phyloP scores from a whole-genome alignment of 176 grass and related monocot genomes.

The Bonia amplexicaulis region DNA sequence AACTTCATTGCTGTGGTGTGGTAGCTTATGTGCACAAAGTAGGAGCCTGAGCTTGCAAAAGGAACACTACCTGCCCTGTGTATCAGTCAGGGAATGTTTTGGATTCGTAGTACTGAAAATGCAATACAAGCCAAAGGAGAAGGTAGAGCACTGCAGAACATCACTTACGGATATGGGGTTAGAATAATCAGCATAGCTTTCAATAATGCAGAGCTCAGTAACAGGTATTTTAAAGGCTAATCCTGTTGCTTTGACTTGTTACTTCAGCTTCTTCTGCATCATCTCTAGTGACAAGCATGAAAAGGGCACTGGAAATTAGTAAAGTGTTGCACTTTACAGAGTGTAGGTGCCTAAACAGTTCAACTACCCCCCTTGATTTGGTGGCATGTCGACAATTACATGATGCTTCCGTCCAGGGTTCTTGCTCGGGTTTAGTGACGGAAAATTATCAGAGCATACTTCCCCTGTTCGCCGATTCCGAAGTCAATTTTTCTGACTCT shows the following conservation, averaged over 20 bases:
- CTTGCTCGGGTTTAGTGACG: slow-evolving; percentile 9
- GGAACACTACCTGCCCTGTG: slow-evolving; percentile 36
- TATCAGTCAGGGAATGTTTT: slow-evolving; percentile 30
- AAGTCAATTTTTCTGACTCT: slow-evolving; percentile 22
- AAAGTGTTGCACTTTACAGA: slow-evolving; percentile 39
- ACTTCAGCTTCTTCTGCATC: slow-evolving; percentile 35
- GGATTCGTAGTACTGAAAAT: slow-evolving; percentile 34
- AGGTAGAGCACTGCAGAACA: slow-evolving; percentile 26
- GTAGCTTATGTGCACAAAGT: slow-evolving; percentile 2
- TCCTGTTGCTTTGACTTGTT: slow-evolving; percentile 47
- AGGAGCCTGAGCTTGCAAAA: slow-evolving; percentile 13
- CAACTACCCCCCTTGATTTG: slow-evolving; percentile 50
- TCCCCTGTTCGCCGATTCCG: not conserved
- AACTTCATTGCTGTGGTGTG: slow-evolving; percentile 15
- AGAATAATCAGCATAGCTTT: slow-evolving; percentile 25
- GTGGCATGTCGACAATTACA: slow-evolving; percentile 35
- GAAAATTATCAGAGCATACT: not conserved
- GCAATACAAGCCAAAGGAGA: slow-evolving; percentile 45
- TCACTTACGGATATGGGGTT: not conserved
- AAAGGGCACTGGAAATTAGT: slow-evolving; percentile 33
- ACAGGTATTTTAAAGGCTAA: slow-evolving; percentile 45
- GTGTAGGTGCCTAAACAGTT: slow-evolving; percentile 35
- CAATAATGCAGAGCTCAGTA: slow-evolving; percentile 13
- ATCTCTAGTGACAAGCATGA: not conserved
- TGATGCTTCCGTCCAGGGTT: not conserved